Evolutionary conservation across 441 rosid species (phyloP), one percentile per base, ranked within the genome.

Genomic region (Syzygium syzygioides): DNA sequence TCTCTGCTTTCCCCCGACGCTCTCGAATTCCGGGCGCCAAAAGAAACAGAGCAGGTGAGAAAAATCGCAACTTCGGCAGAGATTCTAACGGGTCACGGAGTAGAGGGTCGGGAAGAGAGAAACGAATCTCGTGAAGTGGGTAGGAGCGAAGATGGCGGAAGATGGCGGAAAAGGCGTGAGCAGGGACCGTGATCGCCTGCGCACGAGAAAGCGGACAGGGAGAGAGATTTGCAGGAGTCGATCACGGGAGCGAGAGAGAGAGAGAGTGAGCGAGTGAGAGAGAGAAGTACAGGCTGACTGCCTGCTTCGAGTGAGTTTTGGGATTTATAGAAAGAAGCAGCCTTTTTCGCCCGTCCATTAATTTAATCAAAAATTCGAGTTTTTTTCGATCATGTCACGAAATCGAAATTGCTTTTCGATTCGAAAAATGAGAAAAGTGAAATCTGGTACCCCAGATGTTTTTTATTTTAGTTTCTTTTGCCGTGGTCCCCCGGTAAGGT

Each of bases 191-290:
- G 85, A 79, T 55, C 86, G 9, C 50, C 50, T 26, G 85, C 85
- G 85, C 85, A 68, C 88, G 37, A 76, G 86, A 87, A 87, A 56
- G 89, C 23, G 89, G 17, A 79, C 55, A 17, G 53, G 10, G n/a
- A 85, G 62, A 55, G 83, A 71, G 85, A 84, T 45, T 9, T 19
- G 30, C 7, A 59, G 86, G 86, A 26, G n/a, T 59, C n/a, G 64
- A 54, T 55, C 23, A 9, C 18, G 32, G 6, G 83, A 87, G 23
- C 32, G 23, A 15, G 88, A 87, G 23, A 50, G 23, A 15, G 88
- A 87, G 23, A 50, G 23, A 15, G 88, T 76, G 23, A 50, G 23
- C 37, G 37, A 34, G n/a, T 3, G 34, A 4, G 4, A 0, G 88
- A 76, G 23, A 25, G 23, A 15, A 56, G 54, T 76, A 12, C 10